Percentiles rank a stretch among this genome's conserved stretches.
Conservation (phyloP, 306 rosid genomes). For the Castanea sativa region DNA sequence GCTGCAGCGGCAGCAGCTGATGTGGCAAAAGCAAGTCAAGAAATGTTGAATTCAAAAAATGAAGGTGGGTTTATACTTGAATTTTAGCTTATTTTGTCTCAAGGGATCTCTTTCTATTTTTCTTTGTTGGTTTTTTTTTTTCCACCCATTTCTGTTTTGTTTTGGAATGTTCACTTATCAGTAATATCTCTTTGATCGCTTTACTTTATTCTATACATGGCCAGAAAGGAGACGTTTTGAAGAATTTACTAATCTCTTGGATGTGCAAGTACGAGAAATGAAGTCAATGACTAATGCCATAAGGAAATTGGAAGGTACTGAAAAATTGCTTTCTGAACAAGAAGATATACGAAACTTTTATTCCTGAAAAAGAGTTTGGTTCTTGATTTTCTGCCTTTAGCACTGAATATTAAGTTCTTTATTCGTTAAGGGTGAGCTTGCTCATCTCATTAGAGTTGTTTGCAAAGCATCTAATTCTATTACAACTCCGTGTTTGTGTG, state of each 20-base stretch:
- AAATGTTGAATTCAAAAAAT: slow-evolving; percentile 65
- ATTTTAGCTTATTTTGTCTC: not conserved
- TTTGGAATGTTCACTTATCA: not conserved
- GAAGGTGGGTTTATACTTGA: slow-evolving; percentile 54
- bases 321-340: slow-evolving; percentile 16
- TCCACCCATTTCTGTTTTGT: not conserved
- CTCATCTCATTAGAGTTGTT: not conserved
- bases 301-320: slow-evolving; percentile 78
- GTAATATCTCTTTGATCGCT: slow-evolving; percentile 19
- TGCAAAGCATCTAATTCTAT: not conserved
- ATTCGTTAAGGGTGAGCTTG: not conserved
- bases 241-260: slow-evolving; percentile 59
- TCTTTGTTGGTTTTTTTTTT: slow-evolving; percentile 6
- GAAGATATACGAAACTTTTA: not conserved
- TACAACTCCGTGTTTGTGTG: too few species aligned
- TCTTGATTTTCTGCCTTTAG: not conserved
- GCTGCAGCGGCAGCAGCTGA: slow-evolving; percentile 96
- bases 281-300: slow-evolving; percentile 79
- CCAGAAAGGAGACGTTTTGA: slow-evolving; percentile 60
- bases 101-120: slow-evolving; percentile 11
- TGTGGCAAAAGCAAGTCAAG: slow-evolving; percentile 85
- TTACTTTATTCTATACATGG: slow-evolving; percentile 28
- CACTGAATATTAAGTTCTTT: not conserved
- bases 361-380: not conserved
- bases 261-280: slow-evolving; percentile 85